Conservation (phyloP, 1,139 yeast species). For the Petasospora fabianii region DNA sequence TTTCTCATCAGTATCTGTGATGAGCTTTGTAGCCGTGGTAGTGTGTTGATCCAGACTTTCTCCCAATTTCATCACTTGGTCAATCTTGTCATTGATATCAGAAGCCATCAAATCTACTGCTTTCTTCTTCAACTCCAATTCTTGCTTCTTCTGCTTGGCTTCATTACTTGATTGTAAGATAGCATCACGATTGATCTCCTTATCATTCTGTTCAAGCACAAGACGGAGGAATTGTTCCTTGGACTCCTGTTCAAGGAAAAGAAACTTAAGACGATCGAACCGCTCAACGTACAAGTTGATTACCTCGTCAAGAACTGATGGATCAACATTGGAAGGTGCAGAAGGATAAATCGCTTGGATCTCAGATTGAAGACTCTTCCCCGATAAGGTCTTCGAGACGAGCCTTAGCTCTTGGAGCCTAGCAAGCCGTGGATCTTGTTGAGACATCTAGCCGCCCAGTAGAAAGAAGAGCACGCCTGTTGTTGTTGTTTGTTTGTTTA, state of each 20-base stretch:
- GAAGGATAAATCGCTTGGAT: slow-evolving; percentile 2
- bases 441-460: neutral
- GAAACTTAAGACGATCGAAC: slow-evolving; percentile 51
- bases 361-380: slow-evolving; percentile 2
- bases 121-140: slow-evolving; percentile 11
- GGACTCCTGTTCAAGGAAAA: slow-evolving; percentile 65
- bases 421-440: neutral
- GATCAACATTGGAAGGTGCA: slow-evolving; percentile 24
- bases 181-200: slow-evolving; percentile 29
- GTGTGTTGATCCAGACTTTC: neutral
- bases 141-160: slow-evolving; percentile 27
- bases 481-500: slow-evolving; percentile 6
- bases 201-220: slow-evolving; percentile 34
- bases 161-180: slow-evolving; percentile 29
- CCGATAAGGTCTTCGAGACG: slow-evolving; percentile 4
- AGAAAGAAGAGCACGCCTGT: neutral
- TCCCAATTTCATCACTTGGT: slow-evolving; percentile 1
- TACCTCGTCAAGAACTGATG: slow-evolving; percentile 19
- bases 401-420: slow-evolving; percentile 1
- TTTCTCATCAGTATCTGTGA: too few species aligned
- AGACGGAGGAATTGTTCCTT: slow-evolving; percentile 55
- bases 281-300: slow-evolving; percentile 21
- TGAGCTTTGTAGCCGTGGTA: too few species aligned
- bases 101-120: slow-evolving; percentile 9
- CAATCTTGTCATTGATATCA: slow-evolving; percentile 1